These are phyloP conservation scores for Primulina eburnea DNA, from an alignment of 257 asterid species.

Conservation along the genomic window DNA sequence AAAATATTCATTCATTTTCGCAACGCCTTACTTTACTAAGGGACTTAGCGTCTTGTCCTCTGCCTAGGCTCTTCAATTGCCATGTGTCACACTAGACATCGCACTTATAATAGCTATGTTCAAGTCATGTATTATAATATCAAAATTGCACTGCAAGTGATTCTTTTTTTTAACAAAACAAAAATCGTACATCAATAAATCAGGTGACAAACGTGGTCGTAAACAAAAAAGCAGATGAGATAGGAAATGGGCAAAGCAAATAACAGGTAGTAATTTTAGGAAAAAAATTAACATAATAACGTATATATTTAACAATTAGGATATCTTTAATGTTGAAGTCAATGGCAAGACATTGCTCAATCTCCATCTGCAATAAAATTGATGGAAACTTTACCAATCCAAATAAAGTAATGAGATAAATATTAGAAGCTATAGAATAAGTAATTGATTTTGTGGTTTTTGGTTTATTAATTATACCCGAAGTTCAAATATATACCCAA, in stretches of 20 bases:
- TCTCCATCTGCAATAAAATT: constrained; percentile 65
- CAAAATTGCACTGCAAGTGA: not conserved
- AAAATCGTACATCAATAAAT: not conserved
- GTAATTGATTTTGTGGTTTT: not conserved
- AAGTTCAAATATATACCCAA: not conserved
- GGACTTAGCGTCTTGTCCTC: not conserved
- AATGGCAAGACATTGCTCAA: constrained; percentile 83
- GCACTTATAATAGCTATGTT: not conserved
- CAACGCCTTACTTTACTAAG: not conserved
- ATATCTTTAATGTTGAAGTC: constrained; percentile 83
- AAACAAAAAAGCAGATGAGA: not conserved
- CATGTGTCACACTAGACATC: not conserved
- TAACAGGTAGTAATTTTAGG: not conserved
- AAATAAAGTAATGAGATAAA: constrained; percentile 12
- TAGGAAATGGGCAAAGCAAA: not conserved
- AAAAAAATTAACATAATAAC: constrained; percentile 5
- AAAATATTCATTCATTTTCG: not conserved
- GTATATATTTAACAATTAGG: constrained; percentile 34
- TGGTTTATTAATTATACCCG: not conserved
- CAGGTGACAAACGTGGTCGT: not conserved
- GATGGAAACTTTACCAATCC: constrained; percentile 23
- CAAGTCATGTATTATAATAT: no score
- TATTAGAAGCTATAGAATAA: constrained; percentile 20
- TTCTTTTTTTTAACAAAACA: not conserved
- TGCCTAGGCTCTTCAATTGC: not conserved